These are phyloP conservation scores for Parafenestella ontariensis DNA, from an alignment of 2,329 filamentous ascomycete species.

Conservation along the genomic window DNA sequence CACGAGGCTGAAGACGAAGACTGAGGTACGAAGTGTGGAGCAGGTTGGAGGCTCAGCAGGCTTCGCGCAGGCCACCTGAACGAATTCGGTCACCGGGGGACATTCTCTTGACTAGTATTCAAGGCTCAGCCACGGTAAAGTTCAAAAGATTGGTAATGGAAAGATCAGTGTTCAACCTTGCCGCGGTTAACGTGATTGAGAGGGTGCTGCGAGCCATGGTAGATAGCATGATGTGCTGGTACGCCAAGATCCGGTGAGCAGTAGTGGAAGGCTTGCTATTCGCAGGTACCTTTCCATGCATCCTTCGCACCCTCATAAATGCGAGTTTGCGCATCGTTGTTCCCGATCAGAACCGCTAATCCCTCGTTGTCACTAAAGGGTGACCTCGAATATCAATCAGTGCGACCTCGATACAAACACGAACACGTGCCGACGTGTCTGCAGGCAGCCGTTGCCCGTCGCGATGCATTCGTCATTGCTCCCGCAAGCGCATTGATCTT, in stretches of 20 bases:
- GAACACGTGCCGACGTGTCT: background rate
- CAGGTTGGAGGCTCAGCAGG: slow-evolving; percentile 1
- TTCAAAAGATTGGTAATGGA: too few relatives aligned
- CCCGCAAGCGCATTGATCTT: background rate
- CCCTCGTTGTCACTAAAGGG: background rate
- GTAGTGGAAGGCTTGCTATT: background rate
- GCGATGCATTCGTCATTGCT: slow-evolving; percentile 1
- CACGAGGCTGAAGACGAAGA: background rate
- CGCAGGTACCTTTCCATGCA: background rate
- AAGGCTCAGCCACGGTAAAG: background rate
- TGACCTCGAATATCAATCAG: background rate
- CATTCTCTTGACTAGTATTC: background rate
- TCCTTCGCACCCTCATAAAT: background rate
- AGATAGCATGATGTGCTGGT: background rate
- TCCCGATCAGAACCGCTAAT: background rate
- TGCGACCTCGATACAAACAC: background rate
- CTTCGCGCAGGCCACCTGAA: background rate
- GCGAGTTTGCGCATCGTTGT: background rate
- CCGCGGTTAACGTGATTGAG: background rate
- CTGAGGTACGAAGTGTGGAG: background rate
- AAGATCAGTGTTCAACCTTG: slow-evolving; percentile 3
- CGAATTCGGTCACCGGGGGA: slow-evolving; percentile 1
- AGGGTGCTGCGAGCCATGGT: slow-evolving; percentile 6
- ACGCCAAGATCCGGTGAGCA: slow-evolving; percentile 27
- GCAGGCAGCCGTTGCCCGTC: slow-evolving; percentile 5